Base-by-base conservation (phyloP, 2,329 filamentous ascomycete genomes). In the Lachnellula hyalina region DNA sequence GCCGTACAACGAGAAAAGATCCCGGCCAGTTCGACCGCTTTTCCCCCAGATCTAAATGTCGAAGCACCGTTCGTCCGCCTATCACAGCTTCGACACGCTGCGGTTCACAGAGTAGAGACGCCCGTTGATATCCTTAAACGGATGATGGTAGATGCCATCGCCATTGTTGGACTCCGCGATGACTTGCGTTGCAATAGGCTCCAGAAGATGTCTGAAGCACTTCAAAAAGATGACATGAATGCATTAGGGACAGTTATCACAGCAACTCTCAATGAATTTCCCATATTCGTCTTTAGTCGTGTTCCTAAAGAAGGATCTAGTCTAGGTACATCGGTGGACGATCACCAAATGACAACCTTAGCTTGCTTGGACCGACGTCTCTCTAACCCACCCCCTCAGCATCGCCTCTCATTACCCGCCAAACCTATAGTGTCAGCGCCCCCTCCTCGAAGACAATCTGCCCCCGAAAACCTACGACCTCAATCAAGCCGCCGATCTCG, bases 81-180 rank as follows among this genome's bases (percentile, higher is more conserved):
- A 25, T 11, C 28, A 6, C 45, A 46, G 9, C 15, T 56, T 38
- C 45, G 54, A 38, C 54, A 56, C 32, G 34, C 54, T 12, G 46
- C 50, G 17, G 54, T 56, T 5, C 54, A 56, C 32, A 25, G 54
- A n/a, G 9, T 40, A 3, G 12, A 19, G 12, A 32, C 28, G 9
- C 41, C 35, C 5, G 32, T 51, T 5, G 54, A 45, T 19, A 28
- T 21, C 23, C 19, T 52, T 25, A 52, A 52, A 28, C 14, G 21
- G 7, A 56, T 56, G 49, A 35, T 52, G 32, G 17, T 12, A 32
- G 54, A 56, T 47, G 45, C 38, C n/a, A 38, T 56, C 34, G 32
- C 6, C 5, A 25, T 56, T 21, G 54, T 42, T 2, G 2, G 36
- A 2, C 21, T 56, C 5, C 21, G 46, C 1, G 54, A 56, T 34